Evolutionary conservation across 1,139 yeast species (phyloP).

Genomic region (Kluyveromyces sp.): DNA sequence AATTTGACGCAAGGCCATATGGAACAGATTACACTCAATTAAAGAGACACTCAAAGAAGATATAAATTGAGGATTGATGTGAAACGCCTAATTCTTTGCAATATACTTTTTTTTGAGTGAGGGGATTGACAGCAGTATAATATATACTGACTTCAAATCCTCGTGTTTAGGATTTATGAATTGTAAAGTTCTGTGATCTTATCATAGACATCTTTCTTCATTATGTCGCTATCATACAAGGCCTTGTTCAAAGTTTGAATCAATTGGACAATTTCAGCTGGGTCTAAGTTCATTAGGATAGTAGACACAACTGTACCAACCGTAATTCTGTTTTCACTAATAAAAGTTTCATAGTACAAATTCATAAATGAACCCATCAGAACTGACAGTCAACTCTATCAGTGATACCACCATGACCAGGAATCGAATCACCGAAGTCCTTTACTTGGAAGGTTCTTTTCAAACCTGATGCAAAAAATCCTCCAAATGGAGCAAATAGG

Average conservation of each 20-base stretch:
- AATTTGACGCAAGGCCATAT: too few species aligned
- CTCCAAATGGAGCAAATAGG: slow-evolving; percentile 96
- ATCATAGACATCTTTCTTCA: slow-evolving; percentile 33
- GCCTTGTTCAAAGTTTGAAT: slow-evolving; percentile 56
- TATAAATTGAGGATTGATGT: too few species aligned
- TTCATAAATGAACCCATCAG: slow-evolving; percentile 94
- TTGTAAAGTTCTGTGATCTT: slow-evolving; percentile 21
- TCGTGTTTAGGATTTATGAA: neutral
- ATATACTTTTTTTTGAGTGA: neutral
- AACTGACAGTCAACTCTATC: slow-evolving; percentile 98
- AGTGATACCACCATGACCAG: slow-evolving; percentile 98
- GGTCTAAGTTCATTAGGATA: slow-evolving; percentile 63
- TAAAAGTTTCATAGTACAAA: slow-evolving; percentile 85
- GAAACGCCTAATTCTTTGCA: too few species aligned
- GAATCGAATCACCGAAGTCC: slow-evolving; percentile 87
- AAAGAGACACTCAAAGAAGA: too few species aligned
- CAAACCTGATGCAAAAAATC: slow-evolving; percentile 93
- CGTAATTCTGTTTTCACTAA: slow-evolving; percentile 63
- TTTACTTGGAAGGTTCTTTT: slow-evolving; percentile 95
- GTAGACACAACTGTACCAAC: slow-evolving; percentile 69
- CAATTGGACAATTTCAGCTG: slow-evolving; percentile 59
- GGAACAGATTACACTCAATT: too few species aligned
- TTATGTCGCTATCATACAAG: slow-evolving; percentile 47
- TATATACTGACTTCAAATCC: too few species aligned
- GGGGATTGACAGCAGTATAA: too few species aligned